Percentiles rank a stretch among this genome's conserved stretches.
These are phyloP conservation scores for Lentinula boryana DNA, from an alignment of 768 basidiomycete species.

Conservation along the genomic window DNA sequence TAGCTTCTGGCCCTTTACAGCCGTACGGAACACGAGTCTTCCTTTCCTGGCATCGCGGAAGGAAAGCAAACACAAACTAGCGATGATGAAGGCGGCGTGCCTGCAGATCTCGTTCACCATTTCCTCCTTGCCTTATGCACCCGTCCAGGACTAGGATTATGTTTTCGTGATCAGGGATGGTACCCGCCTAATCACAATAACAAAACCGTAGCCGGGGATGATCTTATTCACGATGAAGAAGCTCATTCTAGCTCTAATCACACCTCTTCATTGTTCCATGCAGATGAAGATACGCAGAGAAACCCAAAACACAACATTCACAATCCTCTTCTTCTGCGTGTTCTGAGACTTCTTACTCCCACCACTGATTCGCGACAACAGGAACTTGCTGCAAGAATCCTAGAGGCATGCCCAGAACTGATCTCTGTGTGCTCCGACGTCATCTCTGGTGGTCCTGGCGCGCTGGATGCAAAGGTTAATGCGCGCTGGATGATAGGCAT, in stretches of 20 bases:
- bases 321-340: conserved; percentile 77
- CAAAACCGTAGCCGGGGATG: conserved; percentile 56
- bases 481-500: conserved; percentile 92
- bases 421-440: conserved; percentile 55
- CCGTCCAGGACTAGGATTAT: conserved; percentile 75
- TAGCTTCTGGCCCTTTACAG: not conserved
- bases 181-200: conserved; percentile 57
- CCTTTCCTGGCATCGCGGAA: not conserved
- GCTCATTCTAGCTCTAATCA: not conserved
- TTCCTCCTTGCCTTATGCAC: conserved; percentile 84
- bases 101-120: conserved; percentile 79
- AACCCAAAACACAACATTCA: not conserved
- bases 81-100: conserved; percentile 28
- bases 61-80: not conserved
- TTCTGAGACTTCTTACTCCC: conserved; percentile 73
- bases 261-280: not conserved
- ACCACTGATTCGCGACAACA: conserved; percentile 86
- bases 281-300: conserved; percentile 25
- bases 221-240: conserved; percentile 28
- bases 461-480: conserved; percentile 81
- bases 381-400: conserved; percentile 74
- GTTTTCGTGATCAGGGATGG: conserved; percentile 89
- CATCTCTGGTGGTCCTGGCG: conserved; percentile 42
- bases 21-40: not conserved
- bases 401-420: conserved; percentile 82